phyloP scores from a whole-genome alignment of 352 stramenopile species.

The Phytophthora sp. region DNA sequence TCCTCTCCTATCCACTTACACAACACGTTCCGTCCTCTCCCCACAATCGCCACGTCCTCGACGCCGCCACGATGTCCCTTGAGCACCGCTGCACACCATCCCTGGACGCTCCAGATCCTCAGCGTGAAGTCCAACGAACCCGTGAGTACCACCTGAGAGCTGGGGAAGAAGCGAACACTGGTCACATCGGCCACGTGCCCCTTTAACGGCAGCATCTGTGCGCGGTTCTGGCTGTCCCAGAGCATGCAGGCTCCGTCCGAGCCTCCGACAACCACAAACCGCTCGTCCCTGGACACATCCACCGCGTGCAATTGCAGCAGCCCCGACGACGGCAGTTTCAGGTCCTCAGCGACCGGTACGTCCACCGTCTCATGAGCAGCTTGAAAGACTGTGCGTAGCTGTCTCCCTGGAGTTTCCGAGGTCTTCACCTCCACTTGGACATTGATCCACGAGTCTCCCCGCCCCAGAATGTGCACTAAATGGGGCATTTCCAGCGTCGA shows the following conservation, averaged over 20 bases:
- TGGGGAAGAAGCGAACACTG: conserved; percentile 67
- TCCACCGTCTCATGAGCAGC: conserved; percentile 46
- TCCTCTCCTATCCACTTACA: conserved; percentile 48
- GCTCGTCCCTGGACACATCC: conserved; percentile 60
- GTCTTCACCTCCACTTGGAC: conserved; percentile 35
- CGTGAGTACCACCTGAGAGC: conserved; percentile 70
- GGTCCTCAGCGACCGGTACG: conserved; percentile 11
- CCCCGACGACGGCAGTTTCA: not conserved
- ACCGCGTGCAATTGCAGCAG: conserved; percentile 52
- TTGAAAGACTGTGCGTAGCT: conserved; percentile 60
- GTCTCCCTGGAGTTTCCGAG: conserved; percentile 1
- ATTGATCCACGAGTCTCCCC: conserved; percentile 54
- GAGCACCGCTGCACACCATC: conserved; percentile 61
- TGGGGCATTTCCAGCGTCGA: not conserved
- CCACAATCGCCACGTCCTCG: conserved; percentile 66
- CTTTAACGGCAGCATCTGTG: conserved; percentile 35
- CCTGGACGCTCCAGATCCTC: conserved; percentile 67
- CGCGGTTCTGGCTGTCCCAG: conserved; percentile 44
- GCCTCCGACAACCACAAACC: conserved; percentile 54
- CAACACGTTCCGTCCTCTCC: conserved; percentile 69
- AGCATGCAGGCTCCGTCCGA: conserved; percentile 60
- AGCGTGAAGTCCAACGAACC: conserved; percentile 78
- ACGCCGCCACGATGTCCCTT: conserved; percentile 65
- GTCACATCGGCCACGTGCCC: conserved; percentile 76
- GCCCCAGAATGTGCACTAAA: conserved; percentile 44